Conservation (phyloP, 2,329 filamentous ascomycete species). For the Verticillium dahliae region DNA sequence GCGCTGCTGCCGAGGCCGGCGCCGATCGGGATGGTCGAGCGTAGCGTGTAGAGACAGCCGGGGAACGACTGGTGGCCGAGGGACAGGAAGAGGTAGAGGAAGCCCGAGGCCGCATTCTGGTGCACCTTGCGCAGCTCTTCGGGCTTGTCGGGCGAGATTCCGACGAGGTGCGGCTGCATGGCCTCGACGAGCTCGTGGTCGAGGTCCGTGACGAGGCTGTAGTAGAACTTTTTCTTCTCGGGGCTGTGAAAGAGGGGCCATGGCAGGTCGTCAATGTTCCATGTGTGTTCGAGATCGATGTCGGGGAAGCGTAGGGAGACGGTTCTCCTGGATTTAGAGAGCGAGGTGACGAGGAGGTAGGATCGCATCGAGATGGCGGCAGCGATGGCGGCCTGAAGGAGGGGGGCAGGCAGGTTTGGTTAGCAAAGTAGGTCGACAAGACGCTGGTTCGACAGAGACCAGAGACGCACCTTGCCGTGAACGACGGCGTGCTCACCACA, state of each 20-base stretch:
- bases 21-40: conserved; percentile 88
- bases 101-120: conserved; percentile 71
- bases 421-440: not conserved
- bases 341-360: conserved; percentile 89
- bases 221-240: conserved; percentile 90
- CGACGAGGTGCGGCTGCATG: conserved; percentile 69
- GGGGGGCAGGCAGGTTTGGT: not conserved
- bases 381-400: conserved; percentile 72
- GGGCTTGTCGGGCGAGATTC: conserved; percentile 60
- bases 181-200: conserved; percentile 77
- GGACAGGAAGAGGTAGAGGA: conserved; percentile 89
- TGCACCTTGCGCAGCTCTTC: conserved; percentile 78
- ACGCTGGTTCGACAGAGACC: not conserved
- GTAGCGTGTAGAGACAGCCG: conserved; percentile 80
- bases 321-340: conserved; percentile 86
- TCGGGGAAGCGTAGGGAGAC: conserved; percentile 87
- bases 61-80: conserved; percentile 73
- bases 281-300: conserved; percentile 81
- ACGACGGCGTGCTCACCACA: conserved; percentile 99
- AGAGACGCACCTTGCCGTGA: conserved; percentile 69
- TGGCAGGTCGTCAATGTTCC: conserved; percentile 87
- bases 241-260: conserved; percentile 77
- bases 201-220: conserved; percentile 77
- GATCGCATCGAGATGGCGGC: conserved; percentile 92
- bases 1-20: conserved; percentile 89